Evolutionary conservation across 257 asterid genomes (phyloP), one percentile per base, ranked within the genome.

Genomic region (Fraxinus anomala): DNA sequence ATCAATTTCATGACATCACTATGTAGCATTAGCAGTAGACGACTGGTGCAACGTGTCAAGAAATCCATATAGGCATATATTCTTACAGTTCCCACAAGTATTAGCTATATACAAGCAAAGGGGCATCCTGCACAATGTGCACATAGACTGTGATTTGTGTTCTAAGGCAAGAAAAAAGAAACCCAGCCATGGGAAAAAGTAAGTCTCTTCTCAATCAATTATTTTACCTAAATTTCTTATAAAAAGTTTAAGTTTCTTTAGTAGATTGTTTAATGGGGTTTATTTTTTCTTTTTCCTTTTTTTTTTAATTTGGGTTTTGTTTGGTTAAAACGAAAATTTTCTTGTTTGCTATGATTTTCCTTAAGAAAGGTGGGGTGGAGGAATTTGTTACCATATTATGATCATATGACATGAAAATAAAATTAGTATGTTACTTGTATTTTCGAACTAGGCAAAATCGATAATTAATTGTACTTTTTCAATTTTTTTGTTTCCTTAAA

Each of bases 121-220:
- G 16, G 21, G 67, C 67, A 21, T 21, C 10, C 10, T 21, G 6
- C 65, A 6, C 65, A 54, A 19, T 54, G 26, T 23, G 68, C 31
- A 61, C 5, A 10, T 9, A 63, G 68, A 61, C 30, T 21, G 4
- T 24, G 69, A 24, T 63, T 63, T 63, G 34, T 63, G 33, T 63
- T 63, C 69, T 26, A 63, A n/a, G 66, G 33, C 61, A 72, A 7
- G 24, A 10, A 30, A 54, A 19, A n/a, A n/a, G 23, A 56, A 33
- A 23, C 74, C 31, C 30, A 68, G 26, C 74, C 80, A 76, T 76
- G 80, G 80, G 80, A 54, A 76, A 75, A 68, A 68, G 80, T 76
- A 47, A 44, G 74, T 23, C 11, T 31, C 5, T 24, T 37, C 19
- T 19, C 4, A 11, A 6, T 23, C n/a, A 1, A n/a, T 30, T 23